These are phyloP conservation scores for Chlorella sp. DNA, from an alignment of 139 green algal genomes.

Conservation along the genomic window DNA sequence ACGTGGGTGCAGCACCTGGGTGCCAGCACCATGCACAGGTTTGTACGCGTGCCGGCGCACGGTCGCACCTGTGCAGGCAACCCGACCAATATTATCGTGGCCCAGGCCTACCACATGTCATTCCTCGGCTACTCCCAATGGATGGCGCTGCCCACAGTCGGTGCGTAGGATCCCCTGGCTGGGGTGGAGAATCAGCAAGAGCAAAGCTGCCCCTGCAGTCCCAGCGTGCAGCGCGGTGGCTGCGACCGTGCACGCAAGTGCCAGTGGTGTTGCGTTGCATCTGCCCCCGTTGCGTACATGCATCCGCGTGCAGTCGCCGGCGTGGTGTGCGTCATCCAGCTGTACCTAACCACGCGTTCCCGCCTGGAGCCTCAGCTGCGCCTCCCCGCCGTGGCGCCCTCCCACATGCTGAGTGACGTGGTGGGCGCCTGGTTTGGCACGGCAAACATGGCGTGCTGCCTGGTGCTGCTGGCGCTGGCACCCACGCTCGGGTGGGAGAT, in stretches of 20 bases:
- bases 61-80: slow-evolving; percentile 25
- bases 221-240: too few relatives aligned
- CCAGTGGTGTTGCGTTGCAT: too few relatives aligned
- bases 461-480: slow-evolving; percentile 33
- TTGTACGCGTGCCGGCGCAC: too few relatives aligned
- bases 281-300: too few relatives aligned
- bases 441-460: slow-evolving; percentile 23
- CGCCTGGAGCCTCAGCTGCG: slow-evolving; percentile 10
- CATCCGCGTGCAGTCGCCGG: slow-evolving; percentile 20
- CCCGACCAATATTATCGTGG: slow-evolving; percentile 51
- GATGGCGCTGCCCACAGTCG: slow-evolving; percentile 39
- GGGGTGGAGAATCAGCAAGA: too few relatives aligned
- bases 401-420: slow-evolving; percentile 17
- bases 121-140: slow-evolving; percentile 38
- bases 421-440: slow-evolving; percentile 19
- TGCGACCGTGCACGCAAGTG: too few relatives aligned
- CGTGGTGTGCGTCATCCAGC: background rate
- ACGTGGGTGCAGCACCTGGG: too few relatives aligned
- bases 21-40: too few relatives aligned
- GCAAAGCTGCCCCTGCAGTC: too few relatives aligned
- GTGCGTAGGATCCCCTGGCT: too few relatives aligned
- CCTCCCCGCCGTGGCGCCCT: slow-evolving; percentile 24
- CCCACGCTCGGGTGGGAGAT: slow-evolving; percentile 28
- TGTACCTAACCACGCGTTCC: slow-evolving; percentile 19
- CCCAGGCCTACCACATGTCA: slow-evolving; percentile 30